phyloP scores from a whole-genome alignment of 805 yeast species.

The Hanseniaspora thailandica region DNA sequence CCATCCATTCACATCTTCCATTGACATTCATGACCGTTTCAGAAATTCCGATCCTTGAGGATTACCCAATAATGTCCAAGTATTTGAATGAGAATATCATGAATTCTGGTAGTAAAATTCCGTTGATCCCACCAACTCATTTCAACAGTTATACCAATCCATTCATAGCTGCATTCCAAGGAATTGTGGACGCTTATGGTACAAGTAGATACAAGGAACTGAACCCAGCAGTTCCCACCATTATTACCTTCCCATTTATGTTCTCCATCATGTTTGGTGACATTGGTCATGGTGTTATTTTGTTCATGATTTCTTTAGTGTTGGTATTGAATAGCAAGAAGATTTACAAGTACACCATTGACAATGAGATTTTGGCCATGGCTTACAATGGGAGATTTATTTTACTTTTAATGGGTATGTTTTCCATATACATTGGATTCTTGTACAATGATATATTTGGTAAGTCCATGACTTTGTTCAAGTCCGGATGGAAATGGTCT shows the following conservation, averaged over 20 bases:
- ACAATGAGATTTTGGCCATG: conserved; percentile 91
- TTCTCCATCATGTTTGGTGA: conserved; percentile 99
- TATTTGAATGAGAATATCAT: conserved; percentile 23
- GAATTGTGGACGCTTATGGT: conserved; percentile 91
- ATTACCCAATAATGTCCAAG: conserved; percentile 22
- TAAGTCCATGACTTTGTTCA: conserved; percentile 75
- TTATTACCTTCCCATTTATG: conserved; percentile 94
- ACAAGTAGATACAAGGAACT: conserved; percentile 86
- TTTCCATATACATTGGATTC: conserved; percentile 91
- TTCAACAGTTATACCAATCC: conserved; percentile 74
- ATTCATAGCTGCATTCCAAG: conserved; percentile 85
- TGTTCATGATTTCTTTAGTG: conserved; percentile 58
- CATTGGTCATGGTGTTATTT: conserved; percentile 84
- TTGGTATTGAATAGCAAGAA: conserved; percentile 65
- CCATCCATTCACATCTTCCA: conserved; percentile 22
- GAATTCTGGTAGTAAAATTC: conserved; percentile 26
- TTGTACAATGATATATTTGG: conserved; percentile 91
- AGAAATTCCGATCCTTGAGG: conserved; percentile 22
- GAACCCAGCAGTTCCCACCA: conserved; percentile 90
- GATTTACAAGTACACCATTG: conserved; percentile 52
- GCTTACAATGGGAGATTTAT: conserved; percentile 89
- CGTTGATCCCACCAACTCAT: conserved; percentile 78
- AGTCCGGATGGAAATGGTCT: conserved; percentile 93
- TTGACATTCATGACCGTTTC: conserved; percentile 5
- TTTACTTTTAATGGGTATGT: conserved; percentile 78